Evolutionary conservation across 73 alveolate genomes (phyloP).

Genomic region (Paramecium tetraurelia): DNA sequence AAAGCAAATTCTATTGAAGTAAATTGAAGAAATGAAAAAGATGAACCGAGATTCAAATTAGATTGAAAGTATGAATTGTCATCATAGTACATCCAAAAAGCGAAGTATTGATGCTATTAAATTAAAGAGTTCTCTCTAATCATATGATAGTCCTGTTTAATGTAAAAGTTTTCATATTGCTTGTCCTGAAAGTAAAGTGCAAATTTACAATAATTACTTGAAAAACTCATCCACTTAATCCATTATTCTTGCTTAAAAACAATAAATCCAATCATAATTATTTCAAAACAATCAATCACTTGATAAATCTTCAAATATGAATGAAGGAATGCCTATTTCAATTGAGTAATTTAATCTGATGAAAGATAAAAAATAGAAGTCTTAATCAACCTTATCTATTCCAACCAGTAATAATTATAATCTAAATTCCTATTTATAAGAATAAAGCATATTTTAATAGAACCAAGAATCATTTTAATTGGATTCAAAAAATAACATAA

Average conservation of each 20-base stretch:
- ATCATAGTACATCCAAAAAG: conserved; percentile 29
- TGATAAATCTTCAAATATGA: not conserved
- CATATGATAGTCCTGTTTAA: conserved; percentile 43
- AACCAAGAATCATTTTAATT: conserved; percentile 10
- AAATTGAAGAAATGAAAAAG: not conserved
- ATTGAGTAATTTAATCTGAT: conserved; percentile 3
- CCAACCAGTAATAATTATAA: conserved; percentile 19
- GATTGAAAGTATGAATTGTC: not conserved
- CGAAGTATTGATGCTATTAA: not conserved
- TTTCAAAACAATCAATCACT: not conserved
- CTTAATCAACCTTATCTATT: conserved; percentile 18
- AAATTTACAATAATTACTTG: not conserved
- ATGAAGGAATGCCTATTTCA: conserved; percentile 23
- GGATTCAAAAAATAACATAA: not conserved
- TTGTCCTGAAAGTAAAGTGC: not conserved
- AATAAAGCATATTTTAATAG: conserved; percentile 27
- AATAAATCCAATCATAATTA: not conserved
- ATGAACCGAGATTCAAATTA: not conserved
- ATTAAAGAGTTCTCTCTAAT: not conserved
- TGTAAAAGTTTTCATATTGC: conserved; percentile 46
- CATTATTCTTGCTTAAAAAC: not conserved
- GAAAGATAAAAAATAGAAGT: conserved; percentile 14
- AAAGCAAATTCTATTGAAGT: not conserved
- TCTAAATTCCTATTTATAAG: not conserved
- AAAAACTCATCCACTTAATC: not conserved